phyloP scores from a whole-genome alignment of 2,329 filamentous ascomycete genomes.

The Tetracladium maxilliforme region DNA sequence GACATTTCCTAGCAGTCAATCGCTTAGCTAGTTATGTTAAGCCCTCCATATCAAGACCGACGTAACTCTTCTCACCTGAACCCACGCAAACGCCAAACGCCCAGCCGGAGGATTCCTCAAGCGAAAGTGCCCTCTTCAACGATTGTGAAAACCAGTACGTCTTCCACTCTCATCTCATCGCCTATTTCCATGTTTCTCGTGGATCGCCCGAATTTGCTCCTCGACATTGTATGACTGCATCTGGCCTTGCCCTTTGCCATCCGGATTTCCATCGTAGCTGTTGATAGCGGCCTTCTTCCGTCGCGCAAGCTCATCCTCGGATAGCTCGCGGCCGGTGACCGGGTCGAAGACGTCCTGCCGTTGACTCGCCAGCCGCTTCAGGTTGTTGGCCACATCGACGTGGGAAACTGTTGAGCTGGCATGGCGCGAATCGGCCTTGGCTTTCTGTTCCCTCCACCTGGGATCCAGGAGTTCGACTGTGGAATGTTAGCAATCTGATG shows the following conservation, averaged over 20 bases:
- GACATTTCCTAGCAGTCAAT: no score
- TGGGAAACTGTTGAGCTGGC: constrained; percentile 78
- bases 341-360: constrained; percentile 77
- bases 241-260: constrained; percentile 43
- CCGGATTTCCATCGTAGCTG: constrained; percentile 51
- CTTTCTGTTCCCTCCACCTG: constrained; percentile 89
- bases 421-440: constrained; percentile 72
- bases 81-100: no score
- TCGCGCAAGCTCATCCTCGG: constrained; percentile 58
- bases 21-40: no score
- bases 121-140: no score
- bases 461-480: constrained; percentile 79
- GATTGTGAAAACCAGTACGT: neutral
- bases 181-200: constrained; percentile 33
- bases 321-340: constrained; percentile 49
- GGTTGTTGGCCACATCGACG: constrained; percentile 78
- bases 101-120: no score
- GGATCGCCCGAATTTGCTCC: constrained; percentile 64
- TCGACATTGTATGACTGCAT: constrained; percentile 64
- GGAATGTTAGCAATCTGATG: constrained; percentile 4
- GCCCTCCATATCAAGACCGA: no score
- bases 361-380: constrained; percentile 87
- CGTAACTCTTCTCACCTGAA: no score
- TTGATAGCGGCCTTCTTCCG: constrained; percentile 63
- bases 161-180: constrained; percentile 7